These are phyloP conservation scores for Heliosperma pusillum DNA, from an alignment of 148 eudicot genomes.

Conservation along the genomic window DNA sequence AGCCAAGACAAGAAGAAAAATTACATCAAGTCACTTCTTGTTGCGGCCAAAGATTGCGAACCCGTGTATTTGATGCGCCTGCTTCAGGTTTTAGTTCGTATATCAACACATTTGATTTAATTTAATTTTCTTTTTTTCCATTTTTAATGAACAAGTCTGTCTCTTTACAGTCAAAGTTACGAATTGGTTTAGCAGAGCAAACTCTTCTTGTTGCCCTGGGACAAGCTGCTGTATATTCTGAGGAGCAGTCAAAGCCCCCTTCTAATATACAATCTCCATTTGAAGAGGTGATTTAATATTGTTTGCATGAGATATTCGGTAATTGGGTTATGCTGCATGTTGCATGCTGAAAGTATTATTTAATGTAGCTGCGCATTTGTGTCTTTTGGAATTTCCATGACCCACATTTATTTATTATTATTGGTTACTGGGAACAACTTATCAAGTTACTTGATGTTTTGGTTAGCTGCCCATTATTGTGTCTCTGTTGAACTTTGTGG, in stretches of 20 bases:
- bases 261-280: slow-evolving; percentile 53
- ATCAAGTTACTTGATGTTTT: not conserved
- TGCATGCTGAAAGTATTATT: not conserved
- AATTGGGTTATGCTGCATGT: slow-evolving; percentile 11
- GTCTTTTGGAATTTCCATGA: not conserved
- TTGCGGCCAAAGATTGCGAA: slow-evolving; percentile 94
- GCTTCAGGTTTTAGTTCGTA: slow-evolving; percentile 56
- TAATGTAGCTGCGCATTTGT: not conserved
- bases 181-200: slow-evolving; percentile 94
- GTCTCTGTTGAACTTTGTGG: not conserved
- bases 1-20: slow-evolving; percentile 93
- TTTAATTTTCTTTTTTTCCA: not conserved
- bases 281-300: slow-evolving; percentile 55
- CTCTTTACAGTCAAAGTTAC: slow-evolving; percentile 66
- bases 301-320: slow-evolving; percentile 12
- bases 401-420: not conserved
- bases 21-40: slow-evolving; percentile 75
- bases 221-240: slow-evolving; percentile 76
- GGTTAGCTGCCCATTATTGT: not conserved
- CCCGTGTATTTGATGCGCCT: slow-evolving; percentile 88
- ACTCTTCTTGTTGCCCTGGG: slow-evolving; percentile 87
- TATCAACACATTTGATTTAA: not conserved
- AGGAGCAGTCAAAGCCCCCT: slow-evolving; percentile 64
- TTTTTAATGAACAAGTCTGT: slow-evolving; percentile 17
- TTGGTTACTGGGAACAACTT: not conserved